A percentile compares a stretch with the other conserved stretches of the same genome.
Conservation (phyloP, 805 yeast genomes). For the Blastobotrys terrestris region DNA sequence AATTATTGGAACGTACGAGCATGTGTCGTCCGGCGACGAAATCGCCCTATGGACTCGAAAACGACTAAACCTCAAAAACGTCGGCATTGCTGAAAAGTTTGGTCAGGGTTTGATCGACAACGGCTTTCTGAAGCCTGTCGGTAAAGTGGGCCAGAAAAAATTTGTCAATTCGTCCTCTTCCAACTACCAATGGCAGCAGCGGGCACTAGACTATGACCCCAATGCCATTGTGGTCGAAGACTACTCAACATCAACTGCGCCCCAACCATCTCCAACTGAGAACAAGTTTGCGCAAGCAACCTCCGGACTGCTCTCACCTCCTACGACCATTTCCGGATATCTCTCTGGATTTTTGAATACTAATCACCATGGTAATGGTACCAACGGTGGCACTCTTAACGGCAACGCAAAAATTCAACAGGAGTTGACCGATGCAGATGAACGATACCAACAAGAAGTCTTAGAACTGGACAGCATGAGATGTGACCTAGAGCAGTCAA, state of each 20-base stretch:
- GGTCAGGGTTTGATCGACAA: constrained; percentile 66
- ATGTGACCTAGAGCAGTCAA: constrained; percentile 61
- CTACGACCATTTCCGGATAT: constrained; percentile 1
- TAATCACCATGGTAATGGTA: not conserved
- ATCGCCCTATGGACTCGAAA: constrained; percentile 55
- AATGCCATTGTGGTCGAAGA: constrained; percentile 3
- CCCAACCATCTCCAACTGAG: not conserved
- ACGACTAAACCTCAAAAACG: constrained; percentile 41
- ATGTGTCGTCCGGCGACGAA: constrained; percentile 55
- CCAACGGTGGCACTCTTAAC: not conserved
- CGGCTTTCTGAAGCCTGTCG: constrained; percentile 58
- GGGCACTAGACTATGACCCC: constrained; percentile 34
- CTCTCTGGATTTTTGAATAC: constrained; percentile 1
- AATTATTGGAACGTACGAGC: constrained; percentile 58
- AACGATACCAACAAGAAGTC: constrained; percentile 46
- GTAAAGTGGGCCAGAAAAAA: constrained; percentile 40
- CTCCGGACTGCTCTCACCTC: not conserved
- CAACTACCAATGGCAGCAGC: constrained; percentile 70
- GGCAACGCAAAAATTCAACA: constrained; percentile 10
- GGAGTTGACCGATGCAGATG: constrained; percentile 50
- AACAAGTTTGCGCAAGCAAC: not conserved
- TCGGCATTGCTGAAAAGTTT: constrained; percentile 61
- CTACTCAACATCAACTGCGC: not conserved
- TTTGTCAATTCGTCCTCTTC: constrained; percentile 68
- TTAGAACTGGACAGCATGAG: constrained; percentile 53